These are phyloP conservation scores for Candida yuanshanica DNA, from an alignment of 805 yeast genomes.

Conservation along the genomic window DNA sequence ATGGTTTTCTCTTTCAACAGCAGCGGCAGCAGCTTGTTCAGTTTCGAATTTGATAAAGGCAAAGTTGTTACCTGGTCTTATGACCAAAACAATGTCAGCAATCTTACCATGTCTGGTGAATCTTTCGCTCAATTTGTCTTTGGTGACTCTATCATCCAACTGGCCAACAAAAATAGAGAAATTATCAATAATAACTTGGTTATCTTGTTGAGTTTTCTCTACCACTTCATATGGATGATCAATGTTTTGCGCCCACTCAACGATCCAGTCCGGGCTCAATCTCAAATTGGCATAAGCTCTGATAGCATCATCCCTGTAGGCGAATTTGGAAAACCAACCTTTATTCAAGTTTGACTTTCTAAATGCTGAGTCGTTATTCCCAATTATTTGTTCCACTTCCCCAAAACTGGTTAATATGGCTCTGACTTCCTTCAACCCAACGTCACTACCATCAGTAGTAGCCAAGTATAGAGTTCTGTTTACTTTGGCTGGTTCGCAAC, in stretches of 20 bases:
- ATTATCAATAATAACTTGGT: slow-evolving; percentile 53
- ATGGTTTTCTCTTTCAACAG: slow-evolving; percentile 83
- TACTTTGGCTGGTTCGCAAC: slow-evolving; percentile 90
- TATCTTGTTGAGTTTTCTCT: slow-evolving; percentile 22
- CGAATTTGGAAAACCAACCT: slow-evolving; percentile 74
- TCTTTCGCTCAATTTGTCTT: slow-evolving; percentile 48
- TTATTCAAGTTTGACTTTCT: slow-evolving; percentile 26
- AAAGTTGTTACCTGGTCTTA: slow-evolving; percentile 47
- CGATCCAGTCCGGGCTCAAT: slow-evolving; percentile 46
- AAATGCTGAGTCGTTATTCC: slow-evolving; percentile 29
- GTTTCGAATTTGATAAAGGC: slow-evolving; percentile 66
- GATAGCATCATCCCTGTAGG: slow-evolving; percentile 82
- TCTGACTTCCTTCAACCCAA: slow-evolving; percentile 30
- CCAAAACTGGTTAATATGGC: slow-evolving; percentile 51
- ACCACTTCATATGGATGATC: slow-evolving; percentile 39
- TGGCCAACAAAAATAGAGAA: slow-evolving; percentile 78
- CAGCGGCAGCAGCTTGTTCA: slow-evolving; percentile 76
- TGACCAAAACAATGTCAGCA: slow-evolving; percentile 47
- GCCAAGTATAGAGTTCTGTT: slow-evolving; percentile 75
- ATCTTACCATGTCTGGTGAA: slow-evolving; percentile 67
- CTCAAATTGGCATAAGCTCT: slow-evolving; percentile 72
- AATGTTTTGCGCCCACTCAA: slow-evolving; percentile 85
- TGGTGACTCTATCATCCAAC: slow-evolving; percentile 47
- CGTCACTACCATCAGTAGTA: slow-evolving; percentile 24
- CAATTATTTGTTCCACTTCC: slow-evolving; percentile 64